phyloP scores from a whole-genome alignment of 805 yeast genomes.

The Yarrowia sp. region DNA sequence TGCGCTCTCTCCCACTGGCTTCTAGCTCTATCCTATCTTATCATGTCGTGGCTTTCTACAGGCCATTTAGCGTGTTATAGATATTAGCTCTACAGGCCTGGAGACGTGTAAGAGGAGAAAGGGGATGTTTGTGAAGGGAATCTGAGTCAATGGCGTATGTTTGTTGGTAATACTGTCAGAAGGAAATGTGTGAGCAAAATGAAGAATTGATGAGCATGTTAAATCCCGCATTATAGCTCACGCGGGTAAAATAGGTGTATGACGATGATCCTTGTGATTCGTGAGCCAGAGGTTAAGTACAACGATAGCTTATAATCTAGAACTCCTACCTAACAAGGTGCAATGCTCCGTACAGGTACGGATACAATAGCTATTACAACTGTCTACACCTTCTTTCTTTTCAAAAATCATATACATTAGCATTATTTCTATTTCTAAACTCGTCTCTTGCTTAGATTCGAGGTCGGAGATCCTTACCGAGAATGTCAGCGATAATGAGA shows the following conservation, averaged over 20 bases:
- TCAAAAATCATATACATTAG: constrained; percentile 12
- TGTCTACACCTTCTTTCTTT: too few relatives aligned
- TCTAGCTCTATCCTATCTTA: constrained; percentile 19
- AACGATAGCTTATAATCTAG: too few relatives aligned
- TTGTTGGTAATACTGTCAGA: too few relatives aligned
- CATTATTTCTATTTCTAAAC: constrained; percentile 9
- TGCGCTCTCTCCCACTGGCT: neutral
- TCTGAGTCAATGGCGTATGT: too few relatives aligned
- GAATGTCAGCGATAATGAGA: constrained; percentile 42
- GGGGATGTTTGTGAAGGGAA: too few relatives aligned
- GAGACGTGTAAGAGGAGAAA: too few relatives aligned
- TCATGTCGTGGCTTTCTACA: neutral
- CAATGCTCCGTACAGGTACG: too few relatives aligned
- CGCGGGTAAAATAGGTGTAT: too few relatives aligned
- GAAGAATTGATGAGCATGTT: too few relatives aligned
- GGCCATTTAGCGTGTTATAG: neutral
- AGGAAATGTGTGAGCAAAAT: too few relatives aligned
- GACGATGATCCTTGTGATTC: neutral
- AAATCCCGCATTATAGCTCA: neutral
- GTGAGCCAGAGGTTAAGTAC: neutral
- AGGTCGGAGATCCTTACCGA: constrained; percentile 36
- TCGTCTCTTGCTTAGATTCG: constrained; percentile 24
- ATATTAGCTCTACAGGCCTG: neutral
- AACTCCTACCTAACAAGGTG: too few relatives aligned
- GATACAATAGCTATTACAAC: too few relatives aligned